Percentiles rank a stretch among this genome's conserved stretches.
Evolutionary conservation across 1,139 yeast species (phyloP).

Genomic region (Saccharomyces pastorianus): DNA sequence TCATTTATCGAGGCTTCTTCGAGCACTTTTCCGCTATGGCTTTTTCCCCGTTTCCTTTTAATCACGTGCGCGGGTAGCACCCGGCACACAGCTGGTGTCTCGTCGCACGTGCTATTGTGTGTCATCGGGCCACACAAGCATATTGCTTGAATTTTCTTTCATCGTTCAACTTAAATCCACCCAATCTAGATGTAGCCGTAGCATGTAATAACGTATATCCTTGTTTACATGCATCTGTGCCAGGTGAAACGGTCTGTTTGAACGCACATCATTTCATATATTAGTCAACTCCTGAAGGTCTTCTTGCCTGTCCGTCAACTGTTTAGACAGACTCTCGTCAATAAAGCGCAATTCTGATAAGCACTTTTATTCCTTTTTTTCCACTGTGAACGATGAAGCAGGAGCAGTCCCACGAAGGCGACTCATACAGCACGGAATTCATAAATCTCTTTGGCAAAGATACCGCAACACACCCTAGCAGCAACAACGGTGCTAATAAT

Average conservation of each 20-base stretch:
- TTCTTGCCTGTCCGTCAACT: not conserved
- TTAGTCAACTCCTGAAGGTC: not conserved
- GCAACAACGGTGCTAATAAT: not conserved
- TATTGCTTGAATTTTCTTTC: not conserved
- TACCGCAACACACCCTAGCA: not conserved
- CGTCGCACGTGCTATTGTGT: not conserved
- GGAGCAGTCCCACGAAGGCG: not conserved
- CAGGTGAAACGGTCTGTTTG: not conserved
- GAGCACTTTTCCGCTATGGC: not conserved
- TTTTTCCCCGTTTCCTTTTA: not conserved
- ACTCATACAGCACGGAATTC: not conserved
- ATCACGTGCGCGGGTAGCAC: not conserved
- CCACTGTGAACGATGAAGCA: not conserved
- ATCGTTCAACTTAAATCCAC: not conserved
- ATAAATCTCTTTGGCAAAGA: not conserved
- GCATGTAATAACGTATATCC: not conserved
- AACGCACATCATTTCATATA: not conserved
- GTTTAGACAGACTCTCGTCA: not conserved
- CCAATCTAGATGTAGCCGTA: not conserved
- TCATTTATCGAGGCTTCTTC: not conserved
- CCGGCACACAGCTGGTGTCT: not conserved
- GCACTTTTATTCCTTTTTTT: not conserved
- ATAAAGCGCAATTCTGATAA: not conserved
- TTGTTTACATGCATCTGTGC: not conserved
- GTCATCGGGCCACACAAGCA: not conserved